Percentiles rank a stretch among this genome's conserved stretches.
These are phyloP conservation scores for Trichomonas vaginalis DNA, from an alignment of 208 protist species.

Conservation along the genomic window DNA sequence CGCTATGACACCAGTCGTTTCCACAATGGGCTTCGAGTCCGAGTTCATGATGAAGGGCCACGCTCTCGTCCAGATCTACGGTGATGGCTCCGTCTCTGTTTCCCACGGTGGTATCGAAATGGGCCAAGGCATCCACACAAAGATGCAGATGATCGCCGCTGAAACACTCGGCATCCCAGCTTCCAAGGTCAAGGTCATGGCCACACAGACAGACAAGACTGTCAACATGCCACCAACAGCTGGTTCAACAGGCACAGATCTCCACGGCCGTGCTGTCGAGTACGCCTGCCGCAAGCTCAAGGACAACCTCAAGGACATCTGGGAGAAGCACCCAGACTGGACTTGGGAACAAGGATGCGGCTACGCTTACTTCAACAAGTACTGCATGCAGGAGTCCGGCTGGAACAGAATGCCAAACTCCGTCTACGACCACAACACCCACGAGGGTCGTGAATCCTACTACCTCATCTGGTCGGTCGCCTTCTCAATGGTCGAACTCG, in stretches of 20 bases:
- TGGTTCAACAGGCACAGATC: slow-evolving; percentile 3
- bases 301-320: neutral
- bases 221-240: slow-evolving; percentile 10
- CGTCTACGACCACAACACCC: neutral
- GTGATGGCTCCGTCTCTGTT: slow-evolving; percentile 39
- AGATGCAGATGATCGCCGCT: slow-evolving; percentile 14
- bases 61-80: slow-evolving; percentile 44
- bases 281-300: neutral
- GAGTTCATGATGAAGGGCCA: slow-evolving; percentile 45
- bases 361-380: neutral
- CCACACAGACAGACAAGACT: neutral
- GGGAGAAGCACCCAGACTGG: neutral
- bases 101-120: slow-evolving; percentile 44
- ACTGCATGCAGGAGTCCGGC: neutral
- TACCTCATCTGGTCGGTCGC: slow-evolving; percentile 16
- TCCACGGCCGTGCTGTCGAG: neutral
- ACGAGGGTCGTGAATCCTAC: neutral
- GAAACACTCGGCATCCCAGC: neutral
- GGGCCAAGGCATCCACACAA: slow-evolving; percentile 39
- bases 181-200: neutral
- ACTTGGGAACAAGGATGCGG: neutral
- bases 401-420: neutral
- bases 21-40: slow-evolving; percentile 51
- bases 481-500: slow-evolving; percentile 40
- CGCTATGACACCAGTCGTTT: slow-evolving; percentile 52